Conservation (phyloP, 768 basidiomycete genomes). For the Gyrodon lividus region DNA sequence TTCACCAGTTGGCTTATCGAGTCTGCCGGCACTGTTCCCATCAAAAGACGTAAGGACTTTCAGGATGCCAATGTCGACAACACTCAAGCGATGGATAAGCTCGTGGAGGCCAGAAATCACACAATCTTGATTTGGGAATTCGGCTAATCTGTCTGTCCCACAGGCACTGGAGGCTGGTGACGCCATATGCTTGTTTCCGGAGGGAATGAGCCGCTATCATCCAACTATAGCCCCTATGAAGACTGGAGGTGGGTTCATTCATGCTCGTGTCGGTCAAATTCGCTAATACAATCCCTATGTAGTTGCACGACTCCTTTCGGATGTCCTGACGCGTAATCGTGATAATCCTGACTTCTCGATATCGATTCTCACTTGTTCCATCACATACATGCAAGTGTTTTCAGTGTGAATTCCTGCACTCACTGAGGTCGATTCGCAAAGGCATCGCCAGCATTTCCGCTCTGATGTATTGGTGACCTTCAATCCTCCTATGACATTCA, state of each 20-base stretch:
- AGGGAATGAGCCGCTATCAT: conserved; percentile 83
- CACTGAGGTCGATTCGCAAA: conserved; percentile 26
- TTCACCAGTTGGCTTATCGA: conserved; percentile 92
- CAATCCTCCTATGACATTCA: conserved; percentile 65
- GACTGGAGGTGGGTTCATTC: conserved; percentile 65
- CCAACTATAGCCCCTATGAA: conserved; percentile 86
- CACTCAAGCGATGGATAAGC: conserved; percentile 59
- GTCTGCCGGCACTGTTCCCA: conserved; percentile 82
- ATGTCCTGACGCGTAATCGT: conserved; percentile 68
- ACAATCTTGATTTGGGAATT: neutral
- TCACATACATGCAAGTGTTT: conserved; percentile 70
- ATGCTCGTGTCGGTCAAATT: neutral
- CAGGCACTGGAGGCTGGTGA: conserved; percentile 77
- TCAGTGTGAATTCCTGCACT: neutral
- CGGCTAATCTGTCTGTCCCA: conserved; percentile 13
- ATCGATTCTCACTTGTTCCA: conserved; percentile 71
- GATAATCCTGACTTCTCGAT: conserved; percentile 70
- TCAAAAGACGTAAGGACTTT: conserved; percentile 74
- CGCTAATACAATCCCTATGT: conserved; percentile 1
- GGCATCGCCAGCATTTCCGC: conserved; percentile 85
- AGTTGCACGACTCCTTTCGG: conserved; percentile 83
- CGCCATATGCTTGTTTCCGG: conserved; percentile 81
- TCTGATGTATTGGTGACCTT: conserved; percentile 87
- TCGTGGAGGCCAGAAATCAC: conserved; percentile 54
- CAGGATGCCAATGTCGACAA: conserved; percentile 60